Evolutionary conservation across 495 filamentous ascomycete genomes (phyloP).

Genomic region (Tuber microsphaerosporum): DNA sequence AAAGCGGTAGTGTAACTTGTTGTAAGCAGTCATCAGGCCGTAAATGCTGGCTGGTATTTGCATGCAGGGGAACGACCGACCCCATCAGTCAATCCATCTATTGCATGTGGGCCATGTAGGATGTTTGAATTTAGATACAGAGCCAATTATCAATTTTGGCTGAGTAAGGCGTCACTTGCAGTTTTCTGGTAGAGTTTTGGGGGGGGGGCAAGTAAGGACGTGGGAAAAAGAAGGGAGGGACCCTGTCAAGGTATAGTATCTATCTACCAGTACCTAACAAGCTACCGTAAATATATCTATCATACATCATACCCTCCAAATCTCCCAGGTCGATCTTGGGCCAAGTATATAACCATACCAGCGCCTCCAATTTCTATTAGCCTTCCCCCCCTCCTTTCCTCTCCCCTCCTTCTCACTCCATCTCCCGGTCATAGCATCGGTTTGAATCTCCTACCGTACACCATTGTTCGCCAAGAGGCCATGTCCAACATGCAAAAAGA

Average conservation of each 20-base stretch:
- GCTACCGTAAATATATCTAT: not conserved
- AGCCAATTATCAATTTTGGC: not conserved
- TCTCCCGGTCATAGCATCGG: not conserved
- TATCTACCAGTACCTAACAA: too few species aligned
- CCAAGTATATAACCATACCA: not conserved
- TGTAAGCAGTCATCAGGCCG: not conserved
- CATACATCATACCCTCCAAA: not conserved
- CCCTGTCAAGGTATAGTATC: not conserved
- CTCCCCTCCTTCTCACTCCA: not conserved
- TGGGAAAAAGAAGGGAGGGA: not conserved
- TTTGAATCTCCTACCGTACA: not conserved
- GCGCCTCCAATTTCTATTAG: slow-evolving; percentile 2
- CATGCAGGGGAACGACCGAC: not conserved
- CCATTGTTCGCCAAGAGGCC: not conserved
- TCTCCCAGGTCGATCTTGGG: not conserved
- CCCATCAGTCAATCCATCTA: not conserved
- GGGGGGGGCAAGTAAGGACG: not conserved
- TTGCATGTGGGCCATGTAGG: not conserved
- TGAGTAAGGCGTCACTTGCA: not conserved
- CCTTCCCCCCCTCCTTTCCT: not conserved
- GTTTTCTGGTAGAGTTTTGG: not conserved
- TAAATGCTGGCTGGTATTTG: not conserved
- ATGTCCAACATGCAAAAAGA: slow-evolving; percentile 10
- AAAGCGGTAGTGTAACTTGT: not conserved
- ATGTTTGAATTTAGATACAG: not conserved